Evolutionary conservation across 169 alveolate genomes (phyloP), one percentile per base, ranked within the genome.

Genomic region (Cyclospora cayetanensis): DNA sequence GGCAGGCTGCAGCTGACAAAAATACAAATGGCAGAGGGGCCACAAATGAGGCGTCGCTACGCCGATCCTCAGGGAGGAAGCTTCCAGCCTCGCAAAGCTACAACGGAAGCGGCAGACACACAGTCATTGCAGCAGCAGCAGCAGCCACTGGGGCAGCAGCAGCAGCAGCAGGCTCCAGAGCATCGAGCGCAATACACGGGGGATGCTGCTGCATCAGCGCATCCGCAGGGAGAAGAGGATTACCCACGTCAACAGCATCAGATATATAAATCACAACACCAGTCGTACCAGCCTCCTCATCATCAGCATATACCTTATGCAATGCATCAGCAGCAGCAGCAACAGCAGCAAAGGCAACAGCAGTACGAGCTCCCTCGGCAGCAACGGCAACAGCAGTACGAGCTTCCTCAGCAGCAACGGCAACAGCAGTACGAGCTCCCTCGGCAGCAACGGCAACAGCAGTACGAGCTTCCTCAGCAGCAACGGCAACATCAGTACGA

Each of bases 391-490:
- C 7, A 4, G 22, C 3, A 22, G n/a, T 3, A 66, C n/a, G 12
- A 29, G 35, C 35, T 5, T 4, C 42, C 37, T 7, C 46, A 66
- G 79, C 46, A 25, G 43, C 35, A 9, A 31, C 60, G 39, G 84
- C 50, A 12, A 2, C 34, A 72, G 86, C 27, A 39, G 11, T 27
- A 15, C 35, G 22, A 42, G 65, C 39, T 4, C 66, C 86, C n/a
- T 9, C 55, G 42, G 50, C 35, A 31, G 42, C 82, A 35, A 70
- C 31, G 11, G 31, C 22, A 60, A 11, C 34, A 22, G 11, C 72
- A 66, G 79, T 43, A 31, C 31, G 46, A 66, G 79, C n/a, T n/a
- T n/a, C n/a, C n/a, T n/a, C 79, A 66, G 79, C 79, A 34, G 43
- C 39, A 34, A 43, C 39, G 15, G 79, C 50, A 34, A 43, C 39